phyloP scores from a whole-genome alignment of 768 basidiomycete genomes.

The Lentinula raphanica region DNA sequence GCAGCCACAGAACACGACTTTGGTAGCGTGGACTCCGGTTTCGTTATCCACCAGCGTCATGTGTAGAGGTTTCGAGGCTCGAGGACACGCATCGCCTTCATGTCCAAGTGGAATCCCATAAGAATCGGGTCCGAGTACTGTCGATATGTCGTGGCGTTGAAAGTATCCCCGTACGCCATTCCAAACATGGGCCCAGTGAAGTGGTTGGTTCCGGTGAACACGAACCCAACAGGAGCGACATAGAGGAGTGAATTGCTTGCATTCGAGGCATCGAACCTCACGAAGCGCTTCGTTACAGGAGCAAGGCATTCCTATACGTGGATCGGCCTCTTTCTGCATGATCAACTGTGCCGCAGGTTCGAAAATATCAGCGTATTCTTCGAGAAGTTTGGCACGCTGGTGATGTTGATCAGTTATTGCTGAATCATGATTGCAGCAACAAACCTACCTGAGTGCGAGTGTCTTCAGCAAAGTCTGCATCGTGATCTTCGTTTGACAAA shows the following conservation, averaged over 20 bases:
- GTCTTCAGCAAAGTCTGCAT: too few relatives aligned
- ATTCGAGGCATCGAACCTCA: neutral
- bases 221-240: neutral
- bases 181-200: neutral
- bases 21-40: slow-evolving; percentile 7
- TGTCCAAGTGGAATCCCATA: neutral
- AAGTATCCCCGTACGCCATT: neutral
- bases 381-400: too few relatives aligned
- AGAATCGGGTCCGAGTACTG: neutral
- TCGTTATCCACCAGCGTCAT: slow-evolving; percentile 3
- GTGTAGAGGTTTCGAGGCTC: neutral
- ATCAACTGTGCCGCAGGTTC: too few relatives aligned
- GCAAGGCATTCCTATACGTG: neutral
- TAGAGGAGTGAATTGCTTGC: neutral
- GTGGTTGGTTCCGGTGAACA: neutral
- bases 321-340: neutral
- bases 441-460: too few relatives aligned
- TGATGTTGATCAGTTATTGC: too few relatives aligned
- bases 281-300: neutral
- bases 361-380: too few relatives aligned
- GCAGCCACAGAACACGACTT: slow-evolving; percentile 4
- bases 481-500: too few relatives aligned
- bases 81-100: neutral
- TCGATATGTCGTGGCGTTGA: neutral
- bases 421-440: too few relatives aligned